These are phyloP conservation scores for Botrytis galanthina DNA, from an alignment of 2,329 filamentous ascomycete genomes.

Conservation along the genomic window DNA sequence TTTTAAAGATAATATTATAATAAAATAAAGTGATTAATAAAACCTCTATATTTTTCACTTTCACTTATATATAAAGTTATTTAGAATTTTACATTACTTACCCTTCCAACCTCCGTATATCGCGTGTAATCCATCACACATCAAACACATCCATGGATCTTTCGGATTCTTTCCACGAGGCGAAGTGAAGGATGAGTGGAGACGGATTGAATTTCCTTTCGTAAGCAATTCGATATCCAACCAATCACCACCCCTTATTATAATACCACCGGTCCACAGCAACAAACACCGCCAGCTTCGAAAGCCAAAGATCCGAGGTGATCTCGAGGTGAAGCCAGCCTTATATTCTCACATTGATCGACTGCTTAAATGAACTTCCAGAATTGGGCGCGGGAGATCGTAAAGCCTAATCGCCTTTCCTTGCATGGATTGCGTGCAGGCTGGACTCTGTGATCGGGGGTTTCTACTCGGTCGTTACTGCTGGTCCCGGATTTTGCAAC, in stretches of 20 bases:
- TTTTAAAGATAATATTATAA: too few relatives aligned
- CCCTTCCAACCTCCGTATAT: too few relatives aligned
- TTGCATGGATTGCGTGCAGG: neutral
- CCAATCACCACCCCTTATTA: neutral
- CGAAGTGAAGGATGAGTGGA: neutral
- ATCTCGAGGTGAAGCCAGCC: neutral
- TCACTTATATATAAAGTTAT: too few relatives aligned
- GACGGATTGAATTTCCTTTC: neutral
- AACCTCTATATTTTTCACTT: too few relatives aligned
- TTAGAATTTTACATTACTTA: too few relatives aligned
- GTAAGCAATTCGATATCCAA: neutral
- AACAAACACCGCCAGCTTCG: neutral
- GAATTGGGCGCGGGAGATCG: neutral
- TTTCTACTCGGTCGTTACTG: neutral
- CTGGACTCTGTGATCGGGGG: neutral
- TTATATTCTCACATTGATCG: neutral
- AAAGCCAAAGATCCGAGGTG: neutral
- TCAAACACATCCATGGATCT: neutral
- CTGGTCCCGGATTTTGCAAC: neutral
- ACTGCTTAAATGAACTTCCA: neutral
- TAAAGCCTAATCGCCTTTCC: neutral
- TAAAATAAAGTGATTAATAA: too few relatives aligned
- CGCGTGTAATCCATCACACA: neutral
- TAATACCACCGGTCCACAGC: neutral
- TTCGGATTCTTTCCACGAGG: neutral